Conservation (phyloP, 192 early-diverging fungal genomes). For the Thamnidium elegans region DNA sequence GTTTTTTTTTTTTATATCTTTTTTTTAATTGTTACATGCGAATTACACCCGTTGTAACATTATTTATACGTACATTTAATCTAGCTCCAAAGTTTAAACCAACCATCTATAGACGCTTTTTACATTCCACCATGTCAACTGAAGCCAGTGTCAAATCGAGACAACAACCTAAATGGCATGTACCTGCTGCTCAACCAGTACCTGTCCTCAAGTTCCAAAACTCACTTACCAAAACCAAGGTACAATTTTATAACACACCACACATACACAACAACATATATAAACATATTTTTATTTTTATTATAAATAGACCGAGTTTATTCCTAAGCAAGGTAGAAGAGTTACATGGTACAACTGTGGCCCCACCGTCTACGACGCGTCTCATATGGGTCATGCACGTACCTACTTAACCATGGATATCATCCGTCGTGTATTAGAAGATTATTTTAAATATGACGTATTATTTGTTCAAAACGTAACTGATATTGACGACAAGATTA, state of each 20-base stretch:
- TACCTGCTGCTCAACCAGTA: constrained; percentile 39
- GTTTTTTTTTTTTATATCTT: no score
- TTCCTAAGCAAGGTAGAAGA: constrained; percentile 73
- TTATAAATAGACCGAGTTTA: constrained; percentile 73
- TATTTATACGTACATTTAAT: no score
- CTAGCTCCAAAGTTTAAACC: no score
- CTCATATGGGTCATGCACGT: constrained; percentile 96
- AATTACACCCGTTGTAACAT: no score
- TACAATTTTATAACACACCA: constrained; percentile 14
- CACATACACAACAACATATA: neutral
- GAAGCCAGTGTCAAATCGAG: constrained; percentile 21
- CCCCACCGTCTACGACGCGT: constrained; percentile 95
- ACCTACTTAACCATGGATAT: constrained; percentile 93
- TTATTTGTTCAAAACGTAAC: constrained; percentile 96
- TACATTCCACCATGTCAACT: constrained; percentile 17
- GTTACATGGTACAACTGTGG: constrained; percentile 98
- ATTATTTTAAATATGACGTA: constrained; percentile 95
- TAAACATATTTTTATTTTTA: neutral
- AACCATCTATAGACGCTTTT: no score
- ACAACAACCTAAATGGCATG: constrained; percentile 69
- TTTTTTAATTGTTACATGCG: no score
- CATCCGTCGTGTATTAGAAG: constrained; percentile 87
- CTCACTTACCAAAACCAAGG: constrained; percentile 86
- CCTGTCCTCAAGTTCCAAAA: constrained; percentile 75
- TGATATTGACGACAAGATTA: constrained; percentile 99